Evolutionary conservation across 768 basidiomycete species (phyloP), one percentile per base, ranked within the genome.

Genomic region (Rhizopogon sp.): DNA sequence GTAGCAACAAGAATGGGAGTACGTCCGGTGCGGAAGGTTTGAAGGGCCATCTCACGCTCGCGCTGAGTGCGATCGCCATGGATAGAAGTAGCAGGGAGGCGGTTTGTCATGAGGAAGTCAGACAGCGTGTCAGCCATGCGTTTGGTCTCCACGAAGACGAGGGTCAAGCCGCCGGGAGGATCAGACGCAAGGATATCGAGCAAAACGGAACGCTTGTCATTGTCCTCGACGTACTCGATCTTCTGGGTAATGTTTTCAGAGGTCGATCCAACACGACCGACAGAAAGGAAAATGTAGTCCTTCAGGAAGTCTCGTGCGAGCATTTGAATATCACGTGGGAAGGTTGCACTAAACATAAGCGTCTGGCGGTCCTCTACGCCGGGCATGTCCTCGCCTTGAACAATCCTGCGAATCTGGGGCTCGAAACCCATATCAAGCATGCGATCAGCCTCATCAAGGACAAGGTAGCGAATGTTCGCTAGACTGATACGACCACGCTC

Each of bases 341-440:
- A 99, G 42, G 97, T 98, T 43, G 97, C 97, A 58, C 90, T 93
- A 76, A 99, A 99, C 97, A 99, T 99, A 74, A 99, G 89, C 1
- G 97, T 99, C 70, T 98, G 97, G 58, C 97, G 90, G 11, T 93
- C 85, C 28, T 80, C 74, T 13, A 88, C 84, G 44, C 86, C 88
- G n/a, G 97, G 93, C 97, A 99, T 99, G 70, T 99, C 97, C 66
- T 94, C 93, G 62, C 91, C 90, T 72, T 99, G 92, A 17, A 99
- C 97, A 67, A 99, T 99, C 33, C 93, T 83, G 60, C 97, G 84
- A 66, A 99, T 99, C 75, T 98, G 97, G 54, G 97, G 97, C 74
- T 99, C 97, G 80, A 99, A 99, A 87, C 97, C 97, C 97, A 99
- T 99, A 78, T 99, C 97, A 67, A 99, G 83, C 97, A 99, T 99